Percentiles rank a stretch among this genome's conserved stretches.
These are phyloP conservation scores for Aphanocladium album DNA, from an alignment of 2,329 filamentous ascomycete genomes.

Conservation along the genomic window DNA sequence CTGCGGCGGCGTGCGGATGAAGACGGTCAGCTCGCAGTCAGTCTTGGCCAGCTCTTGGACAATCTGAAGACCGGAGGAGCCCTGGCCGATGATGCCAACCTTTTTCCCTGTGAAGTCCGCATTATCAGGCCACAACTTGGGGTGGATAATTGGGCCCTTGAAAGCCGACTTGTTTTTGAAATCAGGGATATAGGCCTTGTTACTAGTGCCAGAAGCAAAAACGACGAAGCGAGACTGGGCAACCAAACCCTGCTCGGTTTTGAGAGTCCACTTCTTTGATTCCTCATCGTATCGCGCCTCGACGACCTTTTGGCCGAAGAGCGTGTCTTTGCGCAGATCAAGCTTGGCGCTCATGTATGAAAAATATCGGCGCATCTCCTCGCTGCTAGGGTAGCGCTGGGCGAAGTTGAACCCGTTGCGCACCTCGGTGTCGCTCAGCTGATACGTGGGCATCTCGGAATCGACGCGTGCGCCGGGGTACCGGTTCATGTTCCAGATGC, in stretches of 20 bases:
- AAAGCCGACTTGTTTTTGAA: conserved; percentile 30
- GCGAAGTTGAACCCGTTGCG: conserved; percentile 37
- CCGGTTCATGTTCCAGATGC: conserved; percentile 33
- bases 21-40: too few relatives aligned
- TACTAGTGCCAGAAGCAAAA: conserved; percentile 35
- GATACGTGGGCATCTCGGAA: conserved; percentile 23
- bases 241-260: conserved; percentile 28
- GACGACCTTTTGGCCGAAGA: conserved; percentile 35
- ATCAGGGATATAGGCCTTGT: conserved; percentile 32
- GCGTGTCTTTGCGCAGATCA: conserved; percentile 33
- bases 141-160: conserved; percentile 24
- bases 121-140: conserved; percentile 22
- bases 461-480: conserved; percentile 33
- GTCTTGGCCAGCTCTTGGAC: too few relatives aligned
- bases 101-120: too few relatives aligned
- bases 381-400: conserved; percentile 25
- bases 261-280: conserved; percentile 31
- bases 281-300: conserved; percentile 31
- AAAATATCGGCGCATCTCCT: conserved; percentile 37
- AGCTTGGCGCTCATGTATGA: conserved; percentile 34
- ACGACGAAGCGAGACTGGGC: conserved; percentile 34
- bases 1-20: too few relatives aligned
- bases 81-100: too few relatives aligned
- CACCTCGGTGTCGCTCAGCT: conserved; percentile 23
- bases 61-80: too few relatives aligned